These are phyloP conservation scores for Fusarium tuaranense DNA, from an alignment of 2,329 filamentous ascomycete species.

Conservation along the genomic window DNA sequence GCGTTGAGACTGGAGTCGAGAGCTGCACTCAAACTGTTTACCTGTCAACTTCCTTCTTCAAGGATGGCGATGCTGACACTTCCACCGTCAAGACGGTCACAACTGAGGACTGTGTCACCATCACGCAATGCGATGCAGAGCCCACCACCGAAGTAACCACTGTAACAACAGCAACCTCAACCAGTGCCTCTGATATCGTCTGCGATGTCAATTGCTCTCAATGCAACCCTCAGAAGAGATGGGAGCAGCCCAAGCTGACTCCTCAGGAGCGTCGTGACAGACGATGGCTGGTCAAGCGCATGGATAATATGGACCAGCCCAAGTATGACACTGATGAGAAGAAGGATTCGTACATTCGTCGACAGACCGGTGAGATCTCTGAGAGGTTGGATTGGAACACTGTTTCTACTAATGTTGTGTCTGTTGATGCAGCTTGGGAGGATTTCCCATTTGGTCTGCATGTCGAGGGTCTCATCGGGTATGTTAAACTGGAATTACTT, in stretches of 20 bases:
- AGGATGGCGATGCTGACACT: not conserved
- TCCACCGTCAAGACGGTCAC: not conserved
- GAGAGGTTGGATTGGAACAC: not conserved
- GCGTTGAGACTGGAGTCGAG: not conserved
- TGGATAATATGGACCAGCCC: not conserved
- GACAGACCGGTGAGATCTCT: not conserved
- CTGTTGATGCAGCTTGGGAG: not conserved
- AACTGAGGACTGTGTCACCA: not conserved
- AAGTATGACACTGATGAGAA: not conserved
- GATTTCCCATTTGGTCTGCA: not conserved
- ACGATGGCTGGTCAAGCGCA: constrained; percentile 1
- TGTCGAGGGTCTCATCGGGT: not conserved
- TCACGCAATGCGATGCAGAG: not conserved
- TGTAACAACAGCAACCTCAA: not conserved
- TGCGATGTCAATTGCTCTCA: constrained; percentile 15
- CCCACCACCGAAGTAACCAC: not conserved
- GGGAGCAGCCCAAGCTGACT: constrained; percentile 5
- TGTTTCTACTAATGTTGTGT: constrained; percentile 1
- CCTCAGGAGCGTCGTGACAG: not conserved
- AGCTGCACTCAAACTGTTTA: not conserved
- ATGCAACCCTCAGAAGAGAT: constrained; percentile 4
- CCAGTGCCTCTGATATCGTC: not conserved
- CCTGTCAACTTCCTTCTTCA: not conserved
- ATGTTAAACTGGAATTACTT: too few relatives aligned
- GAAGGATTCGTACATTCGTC: not conserved